These are phyloP conservation scores for Lunasporangiospora selenospora DNA, from an alignment of 192 early-diverging fungal species.

Conservation along the genomic window DNA sequence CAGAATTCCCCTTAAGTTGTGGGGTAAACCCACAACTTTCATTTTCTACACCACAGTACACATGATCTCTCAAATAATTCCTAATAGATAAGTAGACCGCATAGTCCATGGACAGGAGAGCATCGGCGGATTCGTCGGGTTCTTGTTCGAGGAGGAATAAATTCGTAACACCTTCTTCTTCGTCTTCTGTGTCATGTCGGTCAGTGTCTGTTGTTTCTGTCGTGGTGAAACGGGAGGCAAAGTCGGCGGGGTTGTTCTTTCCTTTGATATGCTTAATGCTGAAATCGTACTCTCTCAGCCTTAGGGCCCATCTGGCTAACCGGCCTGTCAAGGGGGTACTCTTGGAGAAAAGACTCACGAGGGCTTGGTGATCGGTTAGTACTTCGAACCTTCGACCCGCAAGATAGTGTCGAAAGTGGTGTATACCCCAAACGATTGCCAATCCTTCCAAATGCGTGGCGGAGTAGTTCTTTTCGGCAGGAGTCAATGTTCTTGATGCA, in stretches of 20 bases:
- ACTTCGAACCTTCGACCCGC: slow-evolving; percentile 20
- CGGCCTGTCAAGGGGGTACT: slow-evolving; percentile 15
- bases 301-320: slow-evolving; percentile 30
- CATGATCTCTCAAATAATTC: too few species aligned
- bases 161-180: background rate
- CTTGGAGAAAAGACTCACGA: slow-evolving; percentile 22
- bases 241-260: background rate
- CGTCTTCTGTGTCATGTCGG: background rate
- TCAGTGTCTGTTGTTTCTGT: too few species aligned
- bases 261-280: slow-evolving; percentile 4
- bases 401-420: slow-evolving; percentile 37
- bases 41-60: too few species aligned
- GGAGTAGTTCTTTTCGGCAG: slow-evolving; percentile 19
- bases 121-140: too few species aligned
- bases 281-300: slow-evolving; percentile 12
- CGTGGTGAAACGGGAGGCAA: background rate
- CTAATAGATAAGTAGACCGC: too few species aligned
- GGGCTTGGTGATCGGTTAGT: slow-evolving; percentile 41
- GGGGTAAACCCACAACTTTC: too few species aligned
- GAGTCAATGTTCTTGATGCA: slow-evolving; percentile 2
- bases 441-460: slow-evolving; percentile 37
- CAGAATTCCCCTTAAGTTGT: too few species aligned
- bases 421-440: slow-evolving; percentile 39
- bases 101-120: too few species aligned
- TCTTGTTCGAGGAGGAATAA: too few species aligned